These are phyloP conservation scores for Elsinoe necatrix DNA, from an alignment of 2,329 filamentous ascomycete species.

Conservation along the genomic window DNA sequence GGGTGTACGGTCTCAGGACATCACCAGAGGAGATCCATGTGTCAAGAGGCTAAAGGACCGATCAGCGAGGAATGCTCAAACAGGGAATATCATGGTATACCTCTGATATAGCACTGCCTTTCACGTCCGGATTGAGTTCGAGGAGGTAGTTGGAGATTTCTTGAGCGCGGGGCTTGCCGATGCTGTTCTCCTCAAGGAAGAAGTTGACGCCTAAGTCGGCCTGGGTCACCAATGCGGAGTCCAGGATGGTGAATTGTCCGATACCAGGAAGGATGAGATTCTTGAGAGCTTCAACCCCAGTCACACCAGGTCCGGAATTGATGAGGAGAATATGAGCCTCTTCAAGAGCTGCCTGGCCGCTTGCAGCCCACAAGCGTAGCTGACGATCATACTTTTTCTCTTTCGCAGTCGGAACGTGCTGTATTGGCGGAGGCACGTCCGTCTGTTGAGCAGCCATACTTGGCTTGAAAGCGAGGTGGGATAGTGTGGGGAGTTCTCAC, in stretches of 20 bases:
- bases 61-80: too few species aligned
- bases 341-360: constrained; percentile 82
- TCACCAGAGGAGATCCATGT: constrained; percentile 36
- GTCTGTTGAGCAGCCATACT: constrained; percentile 20
- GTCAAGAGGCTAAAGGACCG: constrained; percentile 37
- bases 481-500: not conserved
- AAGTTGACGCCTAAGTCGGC: constrained; percentile 92
- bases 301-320: constrained; percentile 78
- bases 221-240: constrained; percentile 67
- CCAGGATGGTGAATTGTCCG: constrained; percentile 83
- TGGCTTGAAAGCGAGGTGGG: not conserved
- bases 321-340: constrained; percentile 84
- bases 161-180: constrained; percentile 71
- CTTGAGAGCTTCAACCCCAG: constrained; percentile 86
- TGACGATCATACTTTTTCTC: constrained; percentile 84
- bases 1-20: constrained; percentile 43
- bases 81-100: too few species aligned
- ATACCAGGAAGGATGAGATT: constrained; percentile 94
- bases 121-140: constrained; percentile 88
- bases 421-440: constrained; percentile 37
- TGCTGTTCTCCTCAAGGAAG: constrained; percentile 72
- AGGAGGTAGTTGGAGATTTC: constrained; percentile 66
- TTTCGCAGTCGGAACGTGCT: constrained; percentile 49
- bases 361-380: constrained; percentile 88
- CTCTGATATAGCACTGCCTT: constrained; percentile 59